Evolutionary conservation across 2,329 filamentous ascomycete species (phyloP).

Genomic region (Ophiostoma fasciatum): DNA sequence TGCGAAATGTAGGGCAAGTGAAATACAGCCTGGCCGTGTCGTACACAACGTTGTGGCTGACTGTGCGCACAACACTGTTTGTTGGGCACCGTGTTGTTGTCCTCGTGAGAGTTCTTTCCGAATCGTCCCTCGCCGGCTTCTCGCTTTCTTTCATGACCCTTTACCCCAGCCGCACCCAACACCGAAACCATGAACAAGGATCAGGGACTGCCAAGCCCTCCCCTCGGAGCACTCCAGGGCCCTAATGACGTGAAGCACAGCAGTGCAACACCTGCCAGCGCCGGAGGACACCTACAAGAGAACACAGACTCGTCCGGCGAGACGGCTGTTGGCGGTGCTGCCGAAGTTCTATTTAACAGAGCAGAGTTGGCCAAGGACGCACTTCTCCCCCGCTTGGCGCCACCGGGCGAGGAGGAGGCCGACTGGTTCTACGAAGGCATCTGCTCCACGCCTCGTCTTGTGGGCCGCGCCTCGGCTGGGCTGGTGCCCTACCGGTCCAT

Average conservation of each 20-base stretch:
- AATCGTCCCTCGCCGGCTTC: too few species aligned
- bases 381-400: not conserved
- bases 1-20: too few species aligned
- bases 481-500: not conserved
- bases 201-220: too few species aligned
- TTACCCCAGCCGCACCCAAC: too few species aligned
- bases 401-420: not conserved
- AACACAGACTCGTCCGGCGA: not conserved
- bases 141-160: too few species aligned
- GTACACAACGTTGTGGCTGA: too few species aligned
- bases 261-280: too few species aligned
- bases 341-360: not conserved
- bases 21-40: too few species aligned
- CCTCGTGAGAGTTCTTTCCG: too few species aligned
- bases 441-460: not conserved
- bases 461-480: not conserved
- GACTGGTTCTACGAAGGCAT: not conserved
- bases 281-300: not conserved
- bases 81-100: too few species aligned
- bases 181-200: too few species aligned
- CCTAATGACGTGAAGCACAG: not conserved
- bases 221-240: not conserved
- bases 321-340: not conserved
- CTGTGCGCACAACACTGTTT: too few species aligned
- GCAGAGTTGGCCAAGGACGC: not conserved